These are phyloP conservation scores for Aaosphaeria pasadenensis DNA, from an alignment of 2,329 filamentous ascomycete species.

Conservation along the genomic window DNA sequence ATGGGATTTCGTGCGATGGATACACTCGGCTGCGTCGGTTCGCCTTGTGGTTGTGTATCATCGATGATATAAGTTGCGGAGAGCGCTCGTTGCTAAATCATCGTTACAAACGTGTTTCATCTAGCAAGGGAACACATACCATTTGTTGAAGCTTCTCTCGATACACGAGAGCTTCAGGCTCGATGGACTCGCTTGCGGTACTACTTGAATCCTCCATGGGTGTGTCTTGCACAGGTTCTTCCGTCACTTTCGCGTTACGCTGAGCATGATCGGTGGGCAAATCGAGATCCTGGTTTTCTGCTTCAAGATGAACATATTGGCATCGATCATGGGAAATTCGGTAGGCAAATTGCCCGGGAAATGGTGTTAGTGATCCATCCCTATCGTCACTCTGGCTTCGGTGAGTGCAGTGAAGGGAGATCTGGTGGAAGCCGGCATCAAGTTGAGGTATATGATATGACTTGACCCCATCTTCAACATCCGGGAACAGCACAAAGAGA, in stretches of 20 bases:
- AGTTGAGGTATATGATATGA: conserved; percentile 23
- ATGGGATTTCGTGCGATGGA: too few species aligned
- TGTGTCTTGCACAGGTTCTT: too few species aligned
- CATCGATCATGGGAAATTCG: too few species aligned
- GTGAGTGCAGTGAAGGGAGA: neutral
- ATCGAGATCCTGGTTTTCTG: too few species aligned
- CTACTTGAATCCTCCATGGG: neutral
- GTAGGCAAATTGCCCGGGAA: neutral
- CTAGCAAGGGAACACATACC: neutral
- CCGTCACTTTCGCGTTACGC: too few species aligned
- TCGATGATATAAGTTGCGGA: too few species aligned
- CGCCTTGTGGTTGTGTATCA: too few species aligned
- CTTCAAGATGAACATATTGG: too few species aligned
- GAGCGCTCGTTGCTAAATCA: too few species aligned
- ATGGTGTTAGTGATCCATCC: neutral
- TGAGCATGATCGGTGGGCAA: too few species aligned
- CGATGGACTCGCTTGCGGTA: neutral
- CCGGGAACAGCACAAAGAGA: neutral
- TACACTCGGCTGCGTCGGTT: too few species aligned
- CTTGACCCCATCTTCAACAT: neutral
- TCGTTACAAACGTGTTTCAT: too few species aligned
- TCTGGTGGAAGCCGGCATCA: conserved; percentile 39
- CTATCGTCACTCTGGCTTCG: neutral
- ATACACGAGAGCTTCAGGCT: neutral
- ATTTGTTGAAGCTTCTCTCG: neutral